phyloP scores from a whole-genome alignment of 1,139 yeast genomes.

The Saccharomyces hybrid region DNA sequence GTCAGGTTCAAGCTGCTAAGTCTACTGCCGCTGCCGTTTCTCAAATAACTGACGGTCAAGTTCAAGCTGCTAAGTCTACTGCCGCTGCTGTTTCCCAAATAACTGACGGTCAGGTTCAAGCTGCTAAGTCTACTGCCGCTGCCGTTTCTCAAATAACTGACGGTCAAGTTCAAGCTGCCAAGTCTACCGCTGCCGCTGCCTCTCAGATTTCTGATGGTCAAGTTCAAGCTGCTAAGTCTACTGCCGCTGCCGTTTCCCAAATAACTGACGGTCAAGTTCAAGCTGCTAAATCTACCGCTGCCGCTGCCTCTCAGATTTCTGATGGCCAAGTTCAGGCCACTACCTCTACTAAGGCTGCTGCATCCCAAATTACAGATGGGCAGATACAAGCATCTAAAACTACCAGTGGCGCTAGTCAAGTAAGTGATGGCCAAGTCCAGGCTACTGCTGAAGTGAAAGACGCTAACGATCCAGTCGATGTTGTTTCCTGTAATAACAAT shows the following conservation, averaged over 20 bases:
- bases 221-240: not conserved
- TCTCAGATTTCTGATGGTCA: not conserved
- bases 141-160: conserved; percentile 2
- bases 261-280: conserved; percentile 5
- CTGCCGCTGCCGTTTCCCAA: conserved; percentile 5
- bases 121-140: conserved; percentile 26
- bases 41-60: conserved; percentile 16
- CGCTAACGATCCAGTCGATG: conserved; percentile 16
- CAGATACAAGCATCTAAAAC: conserved; percentile 10
- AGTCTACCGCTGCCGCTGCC: not conserved
- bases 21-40: conserved; percentile 10
- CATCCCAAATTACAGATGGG: conserved; percentile 12
- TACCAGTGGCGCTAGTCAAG: conserved; percentile 3
- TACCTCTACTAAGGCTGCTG: not conserved
- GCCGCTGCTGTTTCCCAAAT: conserved; percentile 45
- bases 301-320: conserved; percentile 37
- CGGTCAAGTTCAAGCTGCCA: conserved; percentile 18
- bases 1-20: conserved; percentile 17
- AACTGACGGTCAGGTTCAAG: conserved; percentile 31
- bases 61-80: conserved; percentile 27
- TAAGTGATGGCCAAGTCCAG: conserved; percentile 5
- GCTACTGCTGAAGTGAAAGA: conserved; percentile 1
- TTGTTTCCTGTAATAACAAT: conserved; percentile 41
- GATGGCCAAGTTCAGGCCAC: conserved; percentile 39
- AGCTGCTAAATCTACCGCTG: conserved; percentile 31